A percentile compares a stretch with the other conserved stretches of the same genome.
These are phyloP conservation scores for Trichoderma arundinaceum DNA, from an alignment of 2,329 filamentous ascomycete species.

Conservation along the genomic window DNA sequence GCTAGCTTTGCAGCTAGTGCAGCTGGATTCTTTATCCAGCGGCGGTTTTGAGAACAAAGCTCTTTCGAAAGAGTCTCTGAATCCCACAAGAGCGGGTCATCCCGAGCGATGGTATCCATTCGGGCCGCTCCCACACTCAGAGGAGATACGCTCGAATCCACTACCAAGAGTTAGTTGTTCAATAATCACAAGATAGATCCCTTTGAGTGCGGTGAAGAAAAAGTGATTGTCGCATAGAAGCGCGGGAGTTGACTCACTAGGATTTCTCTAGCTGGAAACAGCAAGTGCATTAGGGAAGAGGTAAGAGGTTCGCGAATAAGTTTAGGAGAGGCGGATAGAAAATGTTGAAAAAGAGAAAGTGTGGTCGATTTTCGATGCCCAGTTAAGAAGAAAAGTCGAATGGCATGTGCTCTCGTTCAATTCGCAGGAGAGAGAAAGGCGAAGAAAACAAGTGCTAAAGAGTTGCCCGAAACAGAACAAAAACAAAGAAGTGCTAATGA, in stretches of 20 bases:
- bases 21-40: conserved; percentile 57
- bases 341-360: background rate
- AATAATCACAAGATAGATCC: background rate
- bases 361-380: background rate
- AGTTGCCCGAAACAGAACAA: background rate
- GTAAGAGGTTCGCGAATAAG: background rate
- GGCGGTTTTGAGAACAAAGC: conserved; percentile 62
- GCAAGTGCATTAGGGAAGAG: conserved; percentile 18
- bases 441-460: background rate
- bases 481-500: background rate
- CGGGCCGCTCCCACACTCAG: conserved; percentile 23
- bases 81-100: conserved; percentile 78
- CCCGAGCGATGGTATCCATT: conserved; percentile 41
- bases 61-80: conserved; percentile 69
- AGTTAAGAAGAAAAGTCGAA: no score
- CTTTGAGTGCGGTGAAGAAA: background rate
- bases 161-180: conserved; percentile 10
- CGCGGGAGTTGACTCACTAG: conserved; percentile 9
- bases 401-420: no score
- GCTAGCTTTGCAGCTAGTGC: conserved; percentile 61
- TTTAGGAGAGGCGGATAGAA: background rate
- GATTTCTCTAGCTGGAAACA: background rate
- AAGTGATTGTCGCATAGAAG: no score
- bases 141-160: conserved; percentile 12
- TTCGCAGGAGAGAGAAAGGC: background rate